Percentiles rank a stretch among this genome's conserved stretches.
phyloP scores from a whole-genome alignment of 768 basidiomycete species.

The Saitozyma podzolica region DNA sequence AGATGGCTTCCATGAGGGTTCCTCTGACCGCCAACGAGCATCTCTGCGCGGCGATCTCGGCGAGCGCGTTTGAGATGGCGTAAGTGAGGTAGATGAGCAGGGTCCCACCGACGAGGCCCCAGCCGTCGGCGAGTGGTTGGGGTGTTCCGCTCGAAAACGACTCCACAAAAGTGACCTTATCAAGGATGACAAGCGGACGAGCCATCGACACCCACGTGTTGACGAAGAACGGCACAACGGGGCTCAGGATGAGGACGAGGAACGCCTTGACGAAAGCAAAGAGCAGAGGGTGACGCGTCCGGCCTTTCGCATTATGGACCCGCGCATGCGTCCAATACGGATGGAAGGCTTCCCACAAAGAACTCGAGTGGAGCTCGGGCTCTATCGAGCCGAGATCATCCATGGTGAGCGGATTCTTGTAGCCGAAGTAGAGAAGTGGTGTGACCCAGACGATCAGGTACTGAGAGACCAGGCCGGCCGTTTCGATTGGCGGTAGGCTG shows the following conservation, averaged over 20 bases:
- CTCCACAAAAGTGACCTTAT: constrained; percentile 16
- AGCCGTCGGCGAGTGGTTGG: constrained; percentile 14
- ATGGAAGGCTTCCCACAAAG: constrained; percentile 9
- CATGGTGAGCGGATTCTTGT: constrained; percentile 11
- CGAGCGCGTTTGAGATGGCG: constrained; percentile 10
- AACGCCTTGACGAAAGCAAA: constrained; percentile 9
- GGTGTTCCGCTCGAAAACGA: constrained; percentile 11
- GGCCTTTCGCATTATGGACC: background rate
- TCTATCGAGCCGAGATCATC: constrained; percentile 21
- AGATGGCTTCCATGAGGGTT: constrained; percentile 26
- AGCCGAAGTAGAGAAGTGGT: constrained; percentile 17
- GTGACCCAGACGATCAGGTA: constrained; percentile 17
- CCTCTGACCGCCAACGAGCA: constrained; percentile 13
- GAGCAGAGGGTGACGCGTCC: constrained; percentile 17
- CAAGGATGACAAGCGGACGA: constrained; percentile 14
- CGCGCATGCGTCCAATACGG: constrained; percentile 8
- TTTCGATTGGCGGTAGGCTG: constrained; percentile 9
- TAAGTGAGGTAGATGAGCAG: constrained; percentile 15
- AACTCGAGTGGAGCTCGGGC: constrained; percentile 2
- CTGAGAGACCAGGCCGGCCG: constrained; percentile 17
- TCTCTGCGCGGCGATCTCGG: constrained; percentile 14
- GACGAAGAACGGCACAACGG: constrained; percentile 15
- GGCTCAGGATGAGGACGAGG: background rate
- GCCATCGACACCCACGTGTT: constrained; percentile 11
- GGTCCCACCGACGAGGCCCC: constrained; percentile 21